Conservation (phyloP, 2,329 filamentous ascomycete genomes). For the Alternaria novae-zelandiae region DNA sequence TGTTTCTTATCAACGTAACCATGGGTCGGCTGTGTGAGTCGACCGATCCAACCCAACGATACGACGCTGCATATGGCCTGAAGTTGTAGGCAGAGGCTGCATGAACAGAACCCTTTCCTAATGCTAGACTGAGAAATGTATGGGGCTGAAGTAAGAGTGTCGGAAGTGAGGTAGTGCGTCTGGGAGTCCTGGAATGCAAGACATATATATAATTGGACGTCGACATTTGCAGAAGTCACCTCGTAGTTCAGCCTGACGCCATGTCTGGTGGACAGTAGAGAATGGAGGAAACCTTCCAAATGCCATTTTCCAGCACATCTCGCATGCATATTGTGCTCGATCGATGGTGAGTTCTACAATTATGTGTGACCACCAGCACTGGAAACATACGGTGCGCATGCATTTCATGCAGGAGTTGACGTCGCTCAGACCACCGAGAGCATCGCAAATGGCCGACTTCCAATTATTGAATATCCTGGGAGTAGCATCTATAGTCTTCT, state of each 20-base stretch:
- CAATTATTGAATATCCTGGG: background rate
- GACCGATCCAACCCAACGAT: background rate
- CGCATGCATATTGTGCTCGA: background rate
- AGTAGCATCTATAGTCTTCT: background rate
- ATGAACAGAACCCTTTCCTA: background rate
- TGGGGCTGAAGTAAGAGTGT: background rate
- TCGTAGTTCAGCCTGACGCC: background rate
- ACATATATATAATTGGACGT: background rate
- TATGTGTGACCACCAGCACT: background rate
- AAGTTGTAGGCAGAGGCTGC: background rate
- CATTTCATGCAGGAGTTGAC: background rate
- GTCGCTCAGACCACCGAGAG: background rate
- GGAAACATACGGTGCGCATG: background rate
- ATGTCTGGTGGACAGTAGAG: background rate
- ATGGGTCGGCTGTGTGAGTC: background rate
- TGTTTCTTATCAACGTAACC: background rate
- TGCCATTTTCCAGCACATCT: background rate
- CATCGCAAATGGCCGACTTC: background rate
- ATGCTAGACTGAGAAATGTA: background rate
- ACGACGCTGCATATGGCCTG: background rate
- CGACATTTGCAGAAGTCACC: background rate
- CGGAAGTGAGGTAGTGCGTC: background rate
- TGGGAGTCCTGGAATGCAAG: background rate
- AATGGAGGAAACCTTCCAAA: background rate
- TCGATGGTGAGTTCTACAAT: background rate